Evolutionary conservation across 1,284 basidiomycete genomes (phyloP).

Genomic region (Boletus mariae): DNA sequence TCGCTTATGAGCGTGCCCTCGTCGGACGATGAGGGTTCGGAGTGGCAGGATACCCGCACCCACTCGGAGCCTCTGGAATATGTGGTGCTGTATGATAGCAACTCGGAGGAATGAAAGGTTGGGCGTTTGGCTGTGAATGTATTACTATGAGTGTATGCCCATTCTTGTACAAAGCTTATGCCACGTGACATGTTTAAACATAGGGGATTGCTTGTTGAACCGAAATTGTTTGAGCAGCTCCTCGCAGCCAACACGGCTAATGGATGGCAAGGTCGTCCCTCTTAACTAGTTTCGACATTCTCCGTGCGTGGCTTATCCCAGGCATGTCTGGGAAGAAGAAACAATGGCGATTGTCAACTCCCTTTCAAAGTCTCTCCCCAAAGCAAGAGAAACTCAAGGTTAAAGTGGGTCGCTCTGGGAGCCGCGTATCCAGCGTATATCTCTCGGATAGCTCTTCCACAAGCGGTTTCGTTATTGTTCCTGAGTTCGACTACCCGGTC

Average conservation of each 20-base stretch:
- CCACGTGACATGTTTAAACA: conserved; percentile 12
- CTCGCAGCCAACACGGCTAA: neutral
- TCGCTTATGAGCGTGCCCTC: conserved; percentile 62
- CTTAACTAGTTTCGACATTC: neutral
- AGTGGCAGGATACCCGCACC: conserved; percentile 59
- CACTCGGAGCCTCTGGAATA: conserved; percentile 53
- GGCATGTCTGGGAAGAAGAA: conserved; percentile 29
- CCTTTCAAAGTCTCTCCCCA: conserved; percentile 19
- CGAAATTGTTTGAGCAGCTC: neutral
- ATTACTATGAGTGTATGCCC: neutral
- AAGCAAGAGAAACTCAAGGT: conserved; percentile 6
- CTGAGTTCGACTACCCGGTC: conserved; percentile 24
- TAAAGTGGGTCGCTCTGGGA: conserved; percentile 2
- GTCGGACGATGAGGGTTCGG: conserved; percentile 44
- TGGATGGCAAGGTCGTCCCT: neutral
- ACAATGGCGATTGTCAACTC: conserved; percentile 21
- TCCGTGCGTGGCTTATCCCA: conserved; percentile 11
- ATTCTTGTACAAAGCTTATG: neutral
- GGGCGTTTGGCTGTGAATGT: neutral
- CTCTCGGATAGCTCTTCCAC: conserved; percentile 15
- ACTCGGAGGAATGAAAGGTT: conserved; percentile 43
- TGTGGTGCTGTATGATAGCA: conserved; percentile 66
- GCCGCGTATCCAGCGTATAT: conserved; percentile 22
- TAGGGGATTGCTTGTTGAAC: conserved; percentile 7
- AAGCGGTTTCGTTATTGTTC: conserved; percentile 20